Percentiles rank a stretch among this genome's conserved stretches.
Evolutionary conservation across 2,329 filamentous ascomycete genomes (phyloP).

Genomic region (Aschersonia sp.): DNA sequence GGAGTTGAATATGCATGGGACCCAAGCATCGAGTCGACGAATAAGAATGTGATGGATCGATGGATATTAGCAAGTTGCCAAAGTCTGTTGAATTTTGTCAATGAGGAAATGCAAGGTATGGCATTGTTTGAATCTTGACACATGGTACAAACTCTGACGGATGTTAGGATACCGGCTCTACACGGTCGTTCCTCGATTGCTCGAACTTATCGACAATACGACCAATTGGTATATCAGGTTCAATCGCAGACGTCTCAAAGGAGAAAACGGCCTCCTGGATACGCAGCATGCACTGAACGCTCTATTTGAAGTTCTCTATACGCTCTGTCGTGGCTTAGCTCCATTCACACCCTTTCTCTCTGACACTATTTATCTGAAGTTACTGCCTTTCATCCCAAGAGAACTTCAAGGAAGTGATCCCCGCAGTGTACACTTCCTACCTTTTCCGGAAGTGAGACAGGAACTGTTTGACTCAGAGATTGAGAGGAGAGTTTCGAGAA

Average conservation of each 20-base stretch:
- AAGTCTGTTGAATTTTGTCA: conserved; percentile 79
- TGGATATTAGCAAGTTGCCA: conserved; percentile 93
- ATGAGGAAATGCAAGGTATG: conserved; percentile 75
- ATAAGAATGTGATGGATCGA: conserved; percentile 86
- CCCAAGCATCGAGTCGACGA: conserved; percentile 56
- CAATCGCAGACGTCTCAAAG: conserved; percentile 83
- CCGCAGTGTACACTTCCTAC: conserved; percentile 82
- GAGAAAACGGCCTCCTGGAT: conserved; percentile 72
- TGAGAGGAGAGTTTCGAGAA: conserved; percentile 73
- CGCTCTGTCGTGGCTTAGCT: conserved; percentile 72
- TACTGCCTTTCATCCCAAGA: conserved; percentile 70
- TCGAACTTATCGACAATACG: conserved; percentile 78
- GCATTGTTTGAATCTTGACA: conserved; percentile 1
- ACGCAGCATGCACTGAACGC: conserved; percentile 86
- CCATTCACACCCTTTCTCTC: conserved; percentile 94
- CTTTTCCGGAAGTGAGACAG: conserved; percentile 76
- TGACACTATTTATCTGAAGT: conserved; percentile 80
- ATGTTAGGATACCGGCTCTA: conserved; percentile 56
- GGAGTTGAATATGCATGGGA: conserved; percentile 67
- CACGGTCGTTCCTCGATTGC: conserved; percentile 76
- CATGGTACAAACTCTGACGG: not conserved
- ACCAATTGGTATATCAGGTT: conserved; percentile 99
- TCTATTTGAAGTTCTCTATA: conserved; percentile 85
- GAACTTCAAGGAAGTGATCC: conserved; percentile 54
- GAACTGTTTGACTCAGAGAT: conserved; percentile 79